Base-by-base conservation (phyloP, 2,329 filamentous ascomycete genomes). In the Aureobasidium melanogenum region DNA sequence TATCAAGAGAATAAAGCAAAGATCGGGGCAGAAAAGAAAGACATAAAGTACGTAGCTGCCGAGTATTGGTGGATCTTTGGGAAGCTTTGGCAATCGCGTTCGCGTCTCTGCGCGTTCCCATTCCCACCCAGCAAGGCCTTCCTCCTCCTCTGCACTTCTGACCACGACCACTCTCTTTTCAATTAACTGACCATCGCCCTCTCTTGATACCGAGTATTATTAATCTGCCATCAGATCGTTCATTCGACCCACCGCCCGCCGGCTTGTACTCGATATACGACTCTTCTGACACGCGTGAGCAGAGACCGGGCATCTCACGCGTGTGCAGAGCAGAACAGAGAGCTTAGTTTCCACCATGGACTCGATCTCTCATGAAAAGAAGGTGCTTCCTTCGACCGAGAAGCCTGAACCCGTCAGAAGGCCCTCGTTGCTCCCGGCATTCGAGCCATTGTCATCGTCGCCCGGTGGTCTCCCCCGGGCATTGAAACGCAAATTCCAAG, bases 381-480 rank as follows among this genome's bases (percentile, higher is more conserved):
- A 41, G 56, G 56, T 44, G 4, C 32, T 61, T 30, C 59, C 59
- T 55, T 61, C 48, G 30, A 54, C 59, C 48, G 59, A 61, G 34
- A 55, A 39, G 41, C 48, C 50, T 54, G 52, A 52, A 24, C 38
- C 46, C 32, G 34, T 41, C 60, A 56, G 54, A 58, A 59, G 77
- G 67, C 82, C 89, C 30, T 83, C 85, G 62, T 78, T 93, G 61
- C 84, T 94, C 28, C 89, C 89, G 64, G 82, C 89, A 24, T 92
- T 93, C 72, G 89, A 92, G 75, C 87, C 86, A 56, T 77, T 89
- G 62, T 88, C 88, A n/a, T 91, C 88, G 24, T 91, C 89, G 14
- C 88, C 88, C 2, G 82, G 61, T 22, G 64, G 79, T 60, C 83
- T 91, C 55, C 88, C 88, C 52, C 82, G 87, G 60, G 82, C 87